These are phyloP conservation scores for Euphorbia lathyris DNA, from an alignment of 345 rosid species.

Conservation along the genomic window DNA sequence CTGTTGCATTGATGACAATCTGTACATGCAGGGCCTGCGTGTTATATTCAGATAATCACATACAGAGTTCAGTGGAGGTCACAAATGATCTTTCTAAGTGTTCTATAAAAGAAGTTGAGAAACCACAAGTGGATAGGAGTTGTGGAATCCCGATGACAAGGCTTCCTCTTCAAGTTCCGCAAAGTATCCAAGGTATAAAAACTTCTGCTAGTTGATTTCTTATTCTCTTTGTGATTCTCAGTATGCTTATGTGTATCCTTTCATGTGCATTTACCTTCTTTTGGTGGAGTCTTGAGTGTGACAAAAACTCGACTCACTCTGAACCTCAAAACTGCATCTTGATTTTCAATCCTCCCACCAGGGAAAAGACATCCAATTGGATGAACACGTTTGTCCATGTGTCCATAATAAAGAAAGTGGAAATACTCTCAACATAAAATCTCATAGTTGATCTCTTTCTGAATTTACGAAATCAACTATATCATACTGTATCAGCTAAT, in stretches of 20 bases:
- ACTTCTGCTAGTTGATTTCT: background rate
- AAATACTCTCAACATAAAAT: no score
- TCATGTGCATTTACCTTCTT: background rate
- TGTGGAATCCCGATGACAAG: conserved; percentile 62
- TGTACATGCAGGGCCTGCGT: conserved; percentile 68
- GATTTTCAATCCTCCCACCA: no score
- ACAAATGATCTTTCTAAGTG: conserved; percentile 74
- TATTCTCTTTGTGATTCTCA: background rate
- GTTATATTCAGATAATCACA: conserved; percentile 61
- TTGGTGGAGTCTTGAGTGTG: background rate
- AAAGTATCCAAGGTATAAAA: conserved; percentile 50
- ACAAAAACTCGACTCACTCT: no score
- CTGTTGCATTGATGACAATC: conserved; percentile 9
- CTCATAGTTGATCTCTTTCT: no score
- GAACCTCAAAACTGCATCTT: no score
- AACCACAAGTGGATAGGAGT: conserved; percentile 56
- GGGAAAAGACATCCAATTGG: no score
- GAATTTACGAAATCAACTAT: no score
- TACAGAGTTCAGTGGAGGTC: conserved; percentile 56
- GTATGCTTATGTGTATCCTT: background rate
- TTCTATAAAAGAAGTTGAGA: conserved; percentile 71
- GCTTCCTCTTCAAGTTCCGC: conserved; percentile 83
- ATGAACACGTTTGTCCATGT: no score
- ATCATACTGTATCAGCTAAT: no score
- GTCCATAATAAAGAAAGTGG: no score